Percentiles rank a stretch among this genome's conserved stretches.
Evolutionary conservation across 306 rosid species (phyloP).

Genomic region (Cucumis cinereus): DNA sequence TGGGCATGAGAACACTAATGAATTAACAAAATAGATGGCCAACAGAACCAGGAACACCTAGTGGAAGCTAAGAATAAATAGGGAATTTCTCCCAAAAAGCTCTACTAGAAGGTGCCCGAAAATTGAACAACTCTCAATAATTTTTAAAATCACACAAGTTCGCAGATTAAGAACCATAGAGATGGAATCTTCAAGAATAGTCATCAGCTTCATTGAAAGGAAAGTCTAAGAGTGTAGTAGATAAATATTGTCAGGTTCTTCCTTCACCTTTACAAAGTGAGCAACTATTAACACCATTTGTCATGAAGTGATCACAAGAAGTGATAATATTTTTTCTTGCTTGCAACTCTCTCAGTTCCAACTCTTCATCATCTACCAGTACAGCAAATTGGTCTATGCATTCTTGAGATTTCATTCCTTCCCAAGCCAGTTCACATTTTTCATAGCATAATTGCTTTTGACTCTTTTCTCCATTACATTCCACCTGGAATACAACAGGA

Average conservation of each 20-base stretch:
- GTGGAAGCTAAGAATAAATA: neutral
- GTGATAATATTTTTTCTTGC: slow-evolving; percentile 27
- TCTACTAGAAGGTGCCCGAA: neutral
- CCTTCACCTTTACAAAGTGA: slow-evolving; percentile 68
- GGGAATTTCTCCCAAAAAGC: neutral
- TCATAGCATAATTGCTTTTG: slow-evolving; percentile 23
- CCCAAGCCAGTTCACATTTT: slow-evolving; percentile 63
- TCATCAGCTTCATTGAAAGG: neutral
- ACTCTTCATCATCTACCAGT: slow-evolving; percentile 83
- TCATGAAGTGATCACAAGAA: slow-evolving; percentile 49
- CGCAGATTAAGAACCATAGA: neutral
- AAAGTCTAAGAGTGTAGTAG: neutral
- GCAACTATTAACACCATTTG: slow-evolving; percentile 39
- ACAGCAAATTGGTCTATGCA: slow-evolving; percentile 29
- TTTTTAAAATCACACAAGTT: neutral
- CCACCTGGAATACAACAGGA: slow-evolving; percentile 36
- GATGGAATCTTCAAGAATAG: neutral
- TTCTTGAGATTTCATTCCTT: slow-evolving; percentile 30
- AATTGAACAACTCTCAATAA: neutral
- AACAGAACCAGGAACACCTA: neutral
- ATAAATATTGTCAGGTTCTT: neutral
- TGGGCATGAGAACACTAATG: neutral
- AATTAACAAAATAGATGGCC: neutral
- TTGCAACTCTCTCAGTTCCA: slow-evolving; percentile 65
- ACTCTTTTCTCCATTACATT: slow-evolving; percentile 22